phyloP scores from a whole-genome alignment of 164 flowering plant genomes.

The Pachysandra terminalis region DNA sequence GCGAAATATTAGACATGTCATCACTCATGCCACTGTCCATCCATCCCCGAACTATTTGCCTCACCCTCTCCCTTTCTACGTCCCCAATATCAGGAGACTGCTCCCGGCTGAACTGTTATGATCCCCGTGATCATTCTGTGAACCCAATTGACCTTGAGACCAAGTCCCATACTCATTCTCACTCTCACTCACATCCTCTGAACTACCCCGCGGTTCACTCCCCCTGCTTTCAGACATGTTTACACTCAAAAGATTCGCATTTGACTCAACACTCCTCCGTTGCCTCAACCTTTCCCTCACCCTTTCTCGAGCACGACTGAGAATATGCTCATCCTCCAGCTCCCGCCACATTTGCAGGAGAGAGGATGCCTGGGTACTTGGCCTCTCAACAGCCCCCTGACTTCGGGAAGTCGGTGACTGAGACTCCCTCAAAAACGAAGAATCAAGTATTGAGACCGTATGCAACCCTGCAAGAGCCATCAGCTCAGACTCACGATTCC shows the following conservation, averaged over 20 bases:
- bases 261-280: constrained; percentile 52
- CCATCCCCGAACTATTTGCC: constrained; percentile 81
- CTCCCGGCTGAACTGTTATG: constrained; percentile 74
- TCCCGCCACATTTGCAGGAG: constrained; percentile 98
- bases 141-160: constrained; percentile 60
- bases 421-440: constrained; percentile 78
- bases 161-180: constrained; percentile 80
- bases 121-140: constrained; percentile 46
- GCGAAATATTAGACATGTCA: constrained; percentile 41
- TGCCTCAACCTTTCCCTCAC: constrained; percentile 72
- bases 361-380: constrained; percentile 72
- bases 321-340: constrained; percentile 86
- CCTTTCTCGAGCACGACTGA: constrained; percentile 70
- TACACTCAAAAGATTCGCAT: constrained; percentile 42
- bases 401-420: constrained; percentile 74
- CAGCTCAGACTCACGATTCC: constrained; percentile 87
- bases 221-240: constrained; percentile 51
- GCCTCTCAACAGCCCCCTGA: constrained; percentile 77
- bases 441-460: constrained; percentile 63
- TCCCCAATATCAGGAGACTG: constrained; percentile 94
- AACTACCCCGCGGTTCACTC: constrained; percentile 53
- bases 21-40: constrained; percentile 50
- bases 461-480: constrained; percentile 96
- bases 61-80: constrained; percentile 81
- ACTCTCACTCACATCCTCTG: constrained; percentile 73